Evolutionary conservation across 768 basidiomycete species (phyloP).

Genomic region (Mrakia blollopis): DNA sequence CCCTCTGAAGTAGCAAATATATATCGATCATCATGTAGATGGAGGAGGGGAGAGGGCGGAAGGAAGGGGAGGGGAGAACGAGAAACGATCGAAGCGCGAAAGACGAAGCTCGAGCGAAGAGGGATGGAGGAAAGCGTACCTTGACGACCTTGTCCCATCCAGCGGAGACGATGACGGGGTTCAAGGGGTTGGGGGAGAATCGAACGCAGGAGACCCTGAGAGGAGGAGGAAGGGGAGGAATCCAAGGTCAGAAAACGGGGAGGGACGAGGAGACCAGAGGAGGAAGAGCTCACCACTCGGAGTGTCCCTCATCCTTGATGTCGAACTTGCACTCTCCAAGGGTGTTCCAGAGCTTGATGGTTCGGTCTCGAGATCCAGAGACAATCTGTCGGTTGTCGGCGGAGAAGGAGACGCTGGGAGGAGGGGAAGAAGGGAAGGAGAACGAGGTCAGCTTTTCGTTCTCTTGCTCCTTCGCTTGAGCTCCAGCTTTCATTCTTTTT

Average conservation of each 20-base stretch:
- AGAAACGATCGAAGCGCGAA: conserved; percentile 15
- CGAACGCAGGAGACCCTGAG: conserved; percentile 83
- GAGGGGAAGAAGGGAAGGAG: background rate
- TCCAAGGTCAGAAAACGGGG: background rate
- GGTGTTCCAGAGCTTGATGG: conserved; percentile 99
- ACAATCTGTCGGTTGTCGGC: conserved; percentile 99
- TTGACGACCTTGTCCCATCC: conserved; percentile 99
- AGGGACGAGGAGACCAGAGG: background rate
- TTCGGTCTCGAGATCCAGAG: conserved; percentile 90
- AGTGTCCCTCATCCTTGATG: conserved; percentile 97
- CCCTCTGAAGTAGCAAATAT: conserved; percentile 93
- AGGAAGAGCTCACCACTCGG: conserved; percentile 62
- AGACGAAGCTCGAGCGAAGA: conserved; percentile 4
- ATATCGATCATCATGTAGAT: conserved; percentile 50
- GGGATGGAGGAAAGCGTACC: conserved; percentile 53
- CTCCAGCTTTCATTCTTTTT: background rate
- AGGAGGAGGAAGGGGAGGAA: background rate
- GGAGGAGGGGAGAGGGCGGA: conserved; percentile 10
- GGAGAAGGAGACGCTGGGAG: conserved; percentile 76
- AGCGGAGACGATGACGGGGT: conserved; percentile 97
- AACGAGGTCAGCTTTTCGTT: background rate
- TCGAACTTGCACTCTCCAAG: conserved; percentile 99
- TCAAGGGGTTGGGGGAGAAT: conserved; percentile 95
- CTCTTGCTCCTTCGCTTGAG: background rate
- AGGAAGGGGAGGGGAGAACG: conserved; percentile 4